Conservation (phyloP, 129 eudicot genomes). For the Deinandra increscens region DNA sequence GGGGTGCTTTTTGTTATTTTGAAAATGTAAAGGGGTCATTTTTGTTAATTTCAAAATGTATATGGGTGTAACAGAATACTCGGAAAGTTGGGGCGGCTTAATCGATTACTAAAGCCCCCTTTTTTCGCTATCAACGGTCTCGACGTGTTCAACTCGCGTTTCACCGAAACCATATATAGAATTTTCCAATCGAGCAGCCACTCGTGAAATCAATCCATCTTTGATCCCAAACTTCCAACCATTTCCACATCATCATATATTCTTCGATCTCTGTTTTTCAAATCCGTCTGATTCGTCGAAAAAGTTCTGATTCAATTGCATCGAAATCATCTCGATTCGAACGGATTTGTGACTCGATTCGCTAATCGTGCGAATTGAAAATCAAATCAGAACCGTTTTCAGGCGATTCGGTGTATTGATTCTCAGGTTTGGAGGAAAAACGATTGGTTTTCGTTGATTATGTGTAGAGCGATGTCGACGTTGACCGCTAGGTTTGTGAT, state of each 20-base stretch:
- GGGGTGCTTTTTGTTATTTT: too few species aligned
- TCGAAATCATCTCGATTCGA: constrained; percentile 2
- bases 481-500: constrained; percentile 38
- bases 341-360: constrained; percentile 15
- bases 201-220: background rate
- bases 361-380: constrained; percentile 1
- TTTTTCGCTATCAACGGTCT: constrained; percentile 51
- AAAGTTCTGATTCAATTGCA: constrained; percentile 5
- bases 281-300: background rate
- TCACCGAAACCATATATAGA: constrained; percentile 39
- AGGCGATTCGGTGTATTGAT: constrained; percentile 14
- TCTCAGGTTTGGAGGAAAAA: background rate
- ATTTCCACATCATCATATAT: constrained; percentile 15
- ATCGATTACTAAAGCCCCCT: constrained; percentile 7
- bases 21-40: background rate
- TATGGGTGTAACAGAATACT: background rate
- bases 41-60: background rate
- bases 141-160: constrained; percentile 93
- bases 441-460: background rate
- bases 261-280: constrained; percentile 15
- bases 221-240: background rate
- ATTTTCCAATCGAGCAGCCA: constrained; percentile 25
- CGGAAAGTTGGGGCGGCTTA: constrained; percentile 6
- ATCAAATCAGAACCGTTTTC: constrained; percentile 13
- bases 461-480: constrained; percentile 25